These are phyloP conservation scores for Pachyrhizus erosus DNA, from an alignment of 306 rosid genomes.

Conservation along the genomic window DNA sequence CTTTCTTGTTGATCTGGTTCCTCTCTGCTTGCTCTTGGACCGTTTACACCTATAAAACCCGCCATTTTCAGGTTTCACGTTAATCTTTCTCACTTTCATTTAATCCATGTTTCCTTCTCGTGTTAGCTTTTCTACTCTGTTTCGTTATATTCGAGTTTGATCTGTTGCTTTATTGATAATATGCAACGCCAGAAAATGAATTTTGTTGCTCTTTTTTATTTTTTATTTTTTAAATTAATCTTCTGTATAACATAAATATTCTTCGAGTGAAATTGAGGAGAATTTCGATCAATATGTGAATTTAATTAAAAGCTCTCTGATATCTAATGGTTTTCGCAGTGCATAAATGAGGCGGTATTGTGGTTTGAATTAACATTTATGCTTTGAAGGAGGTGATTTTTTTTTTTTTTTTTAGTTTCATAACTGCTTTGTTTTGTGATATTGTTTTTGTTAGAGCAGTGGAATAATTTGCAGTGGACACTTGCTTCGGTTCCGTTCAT, in stretches of 20 bases:
- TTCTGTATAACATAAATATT: not conserved
- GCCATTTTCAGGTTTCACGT: slow-evolving; percentile 78
- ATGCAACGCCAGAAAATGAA: not conserved
- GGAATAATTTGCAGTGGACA: slow-evolving; percentile 91
- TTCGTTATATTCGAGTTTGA: slow-evolving; percentile 19
- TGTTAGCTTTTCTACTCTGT: not conserved
- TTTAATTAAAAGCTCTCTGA: not conserved
- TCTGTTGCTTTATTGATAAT: not conserved
- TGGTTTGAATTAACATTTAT: not conserved
- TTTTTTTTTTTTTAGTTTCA: slow-evolving; percentile 20
- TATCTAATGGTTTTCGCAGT: not conserved
- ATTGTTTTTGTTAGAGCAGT: slow-evolving; percentile 68
- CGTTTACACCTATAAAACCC: slow-evolving; percentile 74
- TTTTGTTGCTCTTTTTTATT: not conserved
- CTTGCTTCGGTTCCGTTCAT: slow-evolving; percentile 84
- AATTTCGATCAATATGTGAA: not conserved
- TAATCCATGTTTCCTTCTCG: too few species aligned
- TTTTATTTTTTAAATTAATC: too few species aligned
- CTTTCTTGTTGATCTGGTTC: slow-evolving; percentile 78
- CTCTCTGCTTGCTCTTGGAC: slow-evolving; percentile 92
- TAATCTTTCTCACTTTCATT: not conserved
- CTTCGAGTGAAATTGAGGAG: not conserved
- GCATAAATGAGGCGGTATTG: not conserved
- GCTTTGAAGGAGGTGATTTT: slow-evolving; percentile 26
- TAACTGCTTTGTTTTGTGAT: slow-evolving; percentile 36